Conservation (phyloP, 2,329 filamentous ascomycete species). For the Penicillium sp. region DNA sequence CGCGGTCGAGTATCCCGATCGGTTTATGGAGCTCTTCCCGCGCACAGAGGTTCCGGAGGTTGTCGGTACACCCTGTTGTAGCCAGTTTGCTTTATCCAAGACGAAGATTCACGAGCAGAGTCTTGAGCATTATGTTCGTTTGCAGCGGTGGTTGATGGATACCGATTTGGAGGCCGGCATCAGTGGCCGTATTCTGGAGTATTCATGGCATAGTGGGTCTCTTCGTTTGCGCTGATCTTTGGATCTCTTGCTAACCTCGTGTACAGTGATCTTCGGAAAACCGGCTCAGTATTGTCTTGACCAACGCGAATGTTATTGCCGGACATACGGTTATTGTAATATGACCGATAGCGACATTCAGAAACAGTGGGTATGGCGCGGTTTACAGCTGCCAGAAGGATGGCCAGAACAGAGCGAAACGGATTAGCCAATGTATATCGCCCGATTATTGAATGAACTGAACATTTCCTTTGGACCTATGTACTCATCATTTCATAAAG, state of each 20-base stretch:
- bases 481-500: not conserved
- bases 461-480: conserved; percentile 2
- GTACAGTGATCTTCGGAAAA: conserved; percentile 27
- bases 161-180: conserved; percentile 47
- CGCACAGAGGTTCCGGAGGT: conserved; percentile 35
- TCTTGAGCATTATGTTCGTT: conserved; percentile 45
- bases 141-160: conserved; percentile 48
- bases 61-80: conserved; percentile 51
- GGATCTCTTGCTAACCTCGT: not conserved
- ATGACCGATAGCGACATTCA: conserved; percentile 18
- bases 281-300: conserved; percentile 21
- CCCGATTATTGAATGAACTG: not conserved
- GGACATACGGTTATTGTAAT: conserved; percentile 26
- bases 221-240: not conserved
- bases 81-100: conserved; percentile 51
- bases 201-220: conserved; percentile 55
- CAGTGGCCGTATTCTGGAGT: conserved; percentile 53
- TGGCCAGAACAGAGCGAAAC: conserved; percentile 14
- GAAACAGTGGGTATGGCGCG: conserved; percentile 24
- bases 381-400: conserved; percentile 16
- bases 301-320: conserved; percentile 21
- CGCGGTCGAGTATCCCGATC: conserved; percentile 30
- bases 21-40: conserved; percentile 47
- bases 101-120: conserved; percentile 45
- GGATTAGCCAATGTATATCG: not conserved